A percentile compares a stretch with the other conserved stretches of the same genome.
Conservation (phyloP, 495 filamentous ascomycete genomes). For the Tuber indicum region DNA sequence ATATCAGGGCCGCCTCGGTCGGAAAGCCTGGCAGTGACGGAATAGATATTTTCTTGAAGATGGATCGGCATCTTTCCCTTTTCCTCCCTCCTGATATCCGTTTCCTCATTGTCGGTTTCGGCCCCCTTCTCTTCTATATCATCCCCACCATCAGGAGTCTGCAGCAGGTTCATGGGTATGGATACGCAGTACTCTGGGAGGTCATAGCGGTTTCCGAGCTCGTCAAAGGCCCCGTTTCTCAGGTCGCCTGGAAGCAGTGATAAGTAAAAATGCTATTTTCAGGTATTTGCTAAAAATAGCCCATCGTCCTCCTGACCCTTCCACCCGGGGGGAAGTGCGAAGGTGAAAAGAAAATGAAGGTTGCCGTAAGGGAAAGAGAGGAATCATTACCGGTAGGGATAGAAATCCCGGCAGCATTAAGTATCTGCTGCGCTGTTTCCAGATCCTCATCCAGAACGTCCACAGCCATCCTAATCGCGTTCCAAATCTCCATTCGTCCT, state of each 20-base stretch:
- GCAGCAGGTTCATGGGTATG: constrained; percentile 64
- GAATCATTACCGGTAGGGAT: constrained; percentile 55
- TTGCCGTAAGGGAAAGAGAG: neutral
- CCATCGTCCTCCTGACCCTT: neutral
- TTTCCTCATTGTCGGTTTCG: constrained; percentile 50
- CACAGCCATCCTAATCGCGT: constrained; percentile 58
- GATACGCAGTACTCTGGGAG: constrained; percentile 68
- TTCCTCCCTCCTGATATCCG: constrained; percentile 58
- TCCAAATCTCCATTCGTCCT: constrained; percentile 71
- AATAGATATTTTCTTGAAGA: constrained; percentile 53
- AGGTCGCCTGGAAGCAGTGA: constrained; percentile 49
- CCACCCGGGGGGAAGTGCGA: neutral
- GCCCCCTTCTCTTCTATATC: constrained; percentile 44
- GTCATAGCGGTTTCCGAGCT: constrained; percentile 65
- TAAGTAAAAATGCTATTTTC: neutral
- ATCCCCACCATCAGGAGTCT: constrained; percentile 42
- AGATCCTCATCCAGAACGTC: constrained; percentile 60
- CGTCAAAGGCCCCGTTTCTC: constrained; percentile 70
- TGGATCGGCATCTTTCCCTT: constrained; percentile 54
- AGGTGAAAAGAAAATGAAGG: neutral
- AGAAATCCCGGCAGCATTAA: constrained; percentile 72
- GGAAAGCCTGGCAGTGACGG: constrained; percentile 60
- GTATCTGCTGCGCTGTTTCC: constrained; percentile 66
- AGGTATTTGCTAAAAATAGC: neutral
- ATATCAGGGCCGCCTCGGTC: constrained; percentile 62